Evolutionary conservation across 2,329 filamentous ascomycete species (phyloP).

Genomic region (Knufia fluminis): DNA sequence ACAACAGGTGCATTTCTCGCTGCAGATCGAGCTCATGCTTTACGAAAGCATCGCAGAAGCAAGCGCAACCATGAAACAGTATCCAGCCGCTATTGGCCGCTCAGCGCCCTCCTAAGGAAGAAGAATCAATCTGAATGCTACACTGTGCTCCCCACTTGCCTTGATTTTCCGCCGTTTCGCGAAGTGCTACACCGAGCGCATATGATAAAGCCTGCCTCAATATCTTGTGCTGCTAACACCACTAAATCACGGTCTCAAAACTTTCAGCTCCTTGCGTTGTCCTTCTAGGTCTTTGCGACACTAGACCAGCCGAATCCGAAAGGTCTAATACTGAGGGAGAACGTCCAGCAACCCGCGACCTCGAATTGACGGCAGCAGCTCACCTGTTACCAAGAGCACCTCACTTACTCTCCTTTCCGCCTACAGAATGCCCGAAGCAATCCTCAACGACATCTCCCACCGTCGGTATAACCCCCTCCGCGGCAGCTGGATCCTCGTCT

Average conservation of each 20-base stretch:
- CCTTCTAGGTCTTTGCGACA: too few species aligned
- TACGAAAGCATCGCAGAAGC: not conserved
- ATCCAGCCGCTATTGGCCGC: not conserved
- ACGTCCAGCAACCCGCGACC: too few species aligned
- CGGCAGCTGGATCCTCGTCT: conserved; percentile 86
- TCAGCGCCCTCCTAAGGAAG: not conserved
- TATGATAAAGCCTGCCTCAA: not conserved
- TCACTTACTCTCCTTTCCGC: too few species aligned
- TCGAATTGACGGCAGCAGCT: too few species aligned
- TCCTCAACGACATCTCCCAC: conserved; percentile 93
- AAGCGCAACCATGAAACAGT: not conserved
- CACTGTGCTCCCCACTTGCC: not conserved
- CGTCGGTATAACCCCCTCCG: conserved; percentile 86
- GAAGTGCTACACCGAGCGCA: not conserved
- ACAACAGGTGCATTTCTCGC: not conserved
- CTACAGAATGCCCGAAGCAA: conserved; percentile 62
- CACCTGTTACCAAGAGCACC: too few species aligned
- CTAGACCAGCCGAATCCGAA: too few species aligned
- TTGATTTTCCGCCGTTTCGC: conserved; percentile 7
- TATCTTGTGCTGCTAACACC: not conserved
- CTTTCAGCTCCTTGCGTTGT: too few species aligned
- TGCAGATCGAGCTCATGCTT: not conserved
- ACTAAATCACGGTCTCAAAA: too few species aligned
- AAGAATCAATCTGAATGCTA: not conserved
- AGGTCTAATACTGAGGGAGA: too few species aligned